phyloP scores from a whole-genome alignment of 129 eudicot genomes.

The Pseudognaphalium luteoalbum region DNA sequence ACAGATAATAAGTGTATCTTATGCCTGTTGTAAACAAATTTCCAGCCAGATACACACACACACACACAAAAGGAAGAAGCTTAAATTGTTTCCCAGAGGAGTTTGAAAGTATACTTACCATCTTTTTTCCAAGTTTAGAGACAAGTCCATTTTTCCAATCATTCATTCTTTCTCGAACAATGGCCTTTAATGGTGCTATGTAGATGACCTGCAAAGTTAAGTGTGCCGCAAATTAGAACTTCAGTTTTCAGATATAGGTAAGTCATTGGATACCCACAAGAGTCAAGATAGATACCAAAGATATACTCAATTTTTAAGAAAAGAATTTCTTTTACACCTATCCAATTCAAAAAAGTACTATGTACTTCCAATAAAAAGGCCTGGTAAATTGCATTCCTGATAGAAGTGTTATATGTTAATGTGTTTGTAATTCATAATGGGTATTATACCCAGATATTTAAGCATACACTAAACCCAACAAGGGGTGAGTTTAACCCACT shows the following conservation, averaged over 20 bases:
- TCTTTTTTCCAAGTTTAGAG: constrained; percentile 82
- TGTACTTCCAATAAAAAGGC: not conserved
- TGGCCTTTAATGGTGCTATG: constrained; percentile 98
- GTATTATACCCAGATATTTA: no score
- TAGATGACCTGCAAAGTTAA: constrained; percentile 70
- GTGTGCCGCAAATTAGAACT: constrained; percentile 20
- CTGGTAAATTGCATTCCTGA: not conserved
- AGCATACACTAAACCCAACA: no score
- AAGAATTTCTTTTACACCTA: not conserved
- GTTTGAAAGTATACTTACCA: constrained; percentile 42
- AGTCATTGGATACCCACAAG: constrained; percentile 14
- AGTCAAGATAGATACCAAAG: not conserved
- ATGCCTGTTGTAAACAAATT: constrained; percentile 11
- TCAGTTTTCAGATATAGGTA: not conserved
- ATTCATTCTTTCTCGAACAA: constrained; percentile 94
- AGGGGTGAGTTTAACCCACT: no score
- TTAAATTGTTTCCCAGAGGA: constrained; percentile 5
- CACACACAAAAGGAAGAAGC: constrained; percentile 4
- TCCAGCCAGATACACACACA: not conserved
- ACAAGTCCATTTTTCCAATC: constrained; percentile 96
- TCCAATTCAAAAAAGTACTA: not conserved
- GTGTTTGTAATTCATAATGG: no score
- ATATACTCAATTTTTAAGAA: not conserved
- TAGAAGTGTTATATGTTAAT: no score
- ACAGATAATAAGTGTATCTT: constrained; percentile 14